Conservation (phyloP, 352 stramenopile species). For the Phytophthora lateralis region DNA sequence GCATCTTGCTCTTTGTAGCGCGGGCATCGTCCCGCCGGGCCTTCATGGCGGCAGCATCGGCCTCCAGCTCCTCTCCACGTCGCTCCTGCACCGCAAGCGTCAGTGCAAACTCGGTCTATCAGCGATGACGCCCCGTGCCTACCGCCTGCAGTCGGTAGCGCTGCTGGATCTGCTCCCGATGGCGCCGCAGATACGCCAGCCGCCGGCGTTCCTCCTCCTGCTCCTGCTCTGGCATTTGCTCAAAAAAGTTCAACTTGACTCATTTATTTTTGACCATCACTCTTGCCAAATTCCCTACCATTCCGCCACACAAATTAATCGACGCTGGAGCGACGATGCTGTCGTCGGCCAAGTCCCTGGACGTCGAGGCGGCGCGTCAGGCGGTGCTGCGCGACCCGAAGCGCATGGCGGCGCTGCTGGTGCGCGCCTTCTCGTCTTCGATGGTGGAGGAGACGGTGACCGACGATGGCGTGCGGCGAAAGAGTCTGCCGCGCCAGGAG, state of each 20-base stretch:
- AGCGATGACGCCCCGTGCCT: neutral
- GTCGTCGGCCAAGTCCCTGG: slow-evolving; percentile 45
- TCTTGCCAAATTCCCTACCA: slow-evolving; percentile 7
- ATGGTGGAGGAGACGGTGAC: slow-evolving; percentile 18
- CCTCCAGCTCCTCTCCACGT: slow-evolving; percentile 34
- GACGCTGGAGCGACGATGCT: slow-evolving; percentile 25
- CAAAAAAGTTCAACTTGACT: slow-evolving; percentile 17
- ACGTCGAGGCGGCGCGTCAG: slow-evolving; percentile 32
- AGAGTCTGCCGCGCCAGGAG: slow-evolving; percentile 6
- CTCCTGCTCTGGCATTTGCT: slow-evolving; percentile 16
- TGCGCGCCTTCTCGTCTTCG: slow-evolving; percentile 45
- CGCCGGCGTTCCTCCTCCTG: slow-evolving; percentile 42
- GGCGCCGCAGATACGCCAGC: slow-evolving; percentile 46
- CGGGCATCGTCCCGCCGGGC: slow-evolving; percentile 35
- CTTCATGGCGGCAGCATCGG: slow-evolving; percentile 35
- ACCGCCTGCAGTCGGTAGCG: slow-evolving; percentile 68
- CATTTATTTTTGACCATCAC: slow-evolving; percentile 18
- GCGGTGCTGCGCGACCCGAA: slow-evolving; percentile 46
- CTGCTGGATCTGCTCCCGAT: slow-evolving; percentile 56
- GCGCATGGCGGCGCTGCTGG: slow-evolving; percentile 51
- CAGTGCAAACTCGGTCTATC: neutral
- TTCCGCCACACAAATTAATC: slow-evolving; percentile 19
- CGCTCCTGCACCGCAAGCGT: slow-evolving; percentile 34
- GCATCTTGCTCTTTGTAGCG: slow-evolving; percentile 19
- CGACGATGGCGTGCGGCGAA: slow-evolving; percentile 1